A percentile compares a stretch with the other conserved stretches of the same genome.
These are phyloP conservation scores for Trichoderma erinaceum DNA, from an alignment of 495 filamentous ascomycete species.

Conservation along the genomic window DNA sequence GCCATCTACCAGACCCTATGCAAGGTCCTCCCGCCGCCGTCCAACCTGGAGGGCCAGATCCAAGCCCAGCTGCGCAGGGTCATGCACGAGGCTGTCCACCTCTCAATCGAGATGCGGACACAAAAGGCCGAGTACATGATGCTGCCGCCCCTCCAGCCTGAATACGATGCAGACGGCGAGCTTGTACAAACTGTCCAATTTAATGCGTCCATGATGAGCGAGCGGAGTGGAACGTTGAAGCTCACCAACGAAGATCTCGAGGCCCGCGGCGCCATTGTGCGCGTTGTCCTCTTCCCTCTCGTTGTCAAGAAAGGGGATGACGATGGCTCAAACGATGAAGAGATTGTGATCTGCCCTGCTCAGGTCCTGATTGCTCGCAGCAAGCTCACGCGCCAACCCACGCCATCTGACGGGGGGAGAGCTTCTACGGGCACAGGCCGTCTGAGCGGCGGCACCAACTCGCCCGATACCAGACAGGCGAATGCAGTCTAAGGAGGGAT, in stretches of 20 bases:
- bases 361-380: slow-evolving; percentile 69
- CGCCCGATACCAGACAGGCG: background rate
- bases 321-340: slow-evolving; percentile 72
- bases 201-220: slow-evolving; percentile 89
- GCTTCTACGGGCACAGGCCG: slow-evolving; percentile 17
- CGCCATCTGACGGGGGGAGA: slow-evolving; percentile 26
- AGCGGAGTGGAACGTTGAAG: slow-evolving; percentile 63
- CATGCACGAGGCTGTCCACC: slow-evolving; percentile 70
- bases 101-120: slow-evolving; percentile 93
- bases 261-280: slow-evolving; percentile 64
- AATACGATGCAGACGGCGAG: slow-evolving; percentile 90
- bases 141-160: slow-evolving; percentile 89
- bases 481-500: background rate
- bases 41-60: slow-evolving; percentile 64
- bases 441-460: slow-evolving; percentile 2
- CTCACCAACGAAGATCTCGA: slow-evolving; percentile 68
- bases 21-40: slow-evolving; percentile 74
- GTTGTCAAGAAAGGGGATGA: slow-evolving; percentile 94
- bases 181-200: slow-evolving; percentile 75
- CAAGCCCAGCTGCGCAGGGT: slow-evolving; percentile 76
- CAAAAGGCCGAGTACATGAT: slow-evolving; percentile 96
- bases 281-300: slow-evolving; percentile 87
- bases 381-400: slow-evolving; percentile 15
- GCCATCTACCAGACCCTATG: slow-evolving; percentile 76
- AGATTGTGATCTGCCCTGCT: slow-evolving; percentile 88